Conservation (phyloP, 371 early-diverging fungal species). For the Mortierella sp. region DNA sequence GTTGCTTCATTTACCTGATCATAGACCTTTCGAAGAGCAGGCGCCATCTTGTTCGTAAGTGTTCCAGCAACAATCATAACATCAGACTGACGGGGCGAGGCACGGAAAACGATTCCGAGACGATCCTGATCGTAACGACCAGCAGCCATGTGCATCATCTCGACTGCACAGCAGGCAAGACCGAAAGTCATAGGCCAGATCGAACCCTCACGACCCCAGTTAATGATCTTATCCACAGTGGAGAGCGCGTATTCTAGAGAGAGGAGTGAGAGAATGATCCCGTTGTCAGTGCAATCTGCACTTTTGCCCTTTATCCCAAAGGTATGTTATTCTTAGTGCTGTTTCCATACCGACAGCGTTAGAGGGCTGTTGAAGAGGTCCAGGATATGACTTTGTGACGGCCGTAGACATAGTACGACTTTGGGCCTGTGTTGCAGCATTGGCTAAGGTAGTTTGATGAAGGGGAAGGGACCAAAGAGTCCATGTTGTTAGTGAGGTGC, state of each 20-base stretch:
- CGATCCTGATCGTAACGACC: slow-evolving; percentile 98
- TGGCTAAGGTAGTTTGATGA: slow-evolving; percentile 1
- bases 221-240: slow-evolving; percentile 91
- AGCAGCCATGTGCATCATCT: slow-evolving; percentile 99
- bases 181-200: slow-evolving; percentile 99
- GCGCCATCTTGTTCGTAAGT: slow-evolving; percentile 99
- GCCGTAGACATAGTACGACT: slow-evolving; percentile 51
- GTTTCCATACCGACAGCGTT: slow-evolving; percentile 52
- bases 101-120: slow-evolving; percentile 97
- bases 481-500: too few species aligned
- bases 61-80: slow-evolving; percentile 99
- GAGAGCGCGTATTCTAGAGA: slow-evolving; percentile 78
- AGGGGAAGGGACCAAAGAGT: too few species aligned
- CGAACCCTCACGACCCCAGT: slow-evolving; percentile 94
- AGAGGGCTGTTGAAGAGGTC: slow-evolving; percentile 48
- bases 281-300: too few species aligned
- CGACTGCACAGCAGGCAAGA: slow-evolving; percentile 96
- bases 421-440: slow-evolving; percentile 22
- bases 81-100: slow-evolving; percentile 97
- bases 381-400: slow-evolving; percentile 54
- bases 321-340: too few species aligned
- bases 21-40: slow-evolving; percentile 95
- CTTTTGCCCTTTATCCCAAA: too few species aligned
- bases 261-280: not conserved
- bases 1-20: too few species aligned